Base-by-base conservation (phyloP, 2,329 filamentous ascomycete genomes). In the Sporothrix brunneoviolacea region DNA sequence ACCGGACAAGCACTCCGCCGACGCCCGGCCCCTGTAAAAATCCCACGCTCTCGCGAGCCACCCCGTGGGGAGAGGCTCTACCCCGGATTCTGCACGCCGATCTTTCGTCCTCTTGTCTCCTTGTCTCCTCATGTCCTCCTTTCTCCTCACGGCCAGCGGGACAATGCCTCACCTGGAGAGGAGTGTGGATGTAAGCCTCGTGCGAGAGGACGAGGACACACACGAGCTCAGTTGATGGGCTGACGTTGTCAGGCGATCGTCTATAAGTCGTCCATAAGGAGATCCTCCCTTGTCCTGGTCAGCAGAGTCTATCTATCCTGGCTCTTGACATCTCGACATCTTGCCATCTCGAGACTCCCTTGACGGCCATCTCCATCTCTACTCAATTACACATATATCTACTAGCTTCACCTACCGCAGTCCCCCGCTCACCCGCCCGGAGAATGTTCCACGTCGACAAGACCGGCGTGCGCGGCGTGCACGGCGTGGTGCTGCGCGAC, bases 401-500 rank as follows among this genome's bases (percentile, higher is more conserved):
- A 4, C 2, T 21, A 28, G 19, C 32, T 22, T 19, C 41, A 24
- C 24, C 19, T 13, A n/a, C n/a, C n/a, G n/a, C n/a, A n/a, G n/a
- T n/a, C n/a, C n/a, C 19, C 15, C 42, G 7, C 42, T 18, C 37
- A 36, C 12, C 22, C n/a, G n/a, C n/a, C n/a, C n/a, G n/a, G n/a
- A n/a, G n/a, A n/a, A 50, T 50, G 48, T 50, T 50, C 39, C 48
- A 50, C 39, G 48, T 44, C 39, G 48, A 50, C 48, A 50, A 44
- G 48, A 7, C 39, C 13, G 48, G n/a, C 28, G 48, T 50, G 21
- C 48, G 48, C 10, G 48, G 48, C 38, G 48, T 50, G 10, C 30
- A 50, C 16, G 48, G 48, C 40, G 35, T 50, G n/a, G 32, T 45
- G 16, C 41, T 44, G 8, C 19, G 32, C 7, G 53, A 60, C 44